Base-by-base conservation (phyloP, 2,329 filamentous ascomycete genomes). In the Cordyceps cateniannulata region DNA sequence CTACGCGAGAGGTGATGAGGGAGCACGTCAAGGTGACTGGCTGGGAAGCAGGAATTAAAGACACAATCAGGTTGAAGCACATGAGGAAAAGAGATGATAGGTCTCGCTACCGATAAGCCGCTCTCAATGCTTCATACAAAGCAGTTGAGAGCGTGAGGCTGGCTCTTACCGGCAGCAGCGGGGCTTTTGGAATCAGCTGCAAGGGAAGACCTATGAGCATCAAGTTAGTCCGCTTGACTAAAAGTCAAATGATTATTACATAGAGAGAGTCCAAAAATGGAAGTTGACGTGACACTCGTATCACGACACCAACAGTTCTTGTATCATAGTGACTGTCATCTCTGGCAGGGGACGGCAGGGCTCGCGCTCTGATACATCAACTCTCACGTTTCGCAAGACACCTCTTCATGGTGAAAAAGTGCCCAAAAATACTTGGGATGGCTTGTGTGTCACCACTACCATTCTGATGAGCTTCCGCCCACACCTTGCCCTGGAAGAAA, bases 171-270 rank as follows among this genome's bases (percentile, higher is more conserved):
- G 27, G 27, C 5, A 29, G 27, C 27, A 29, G 8, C 5, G 35
- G 35, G 35, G 14, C 12, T 20, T 16, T 47, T 4, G 22, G 8
- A 47, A 14, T 14, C 22, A 16, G 20, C 44, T 5, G 12, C 22
- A 10, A 24, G 20, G 16, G 1, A 47, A 10, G 5, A 0, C 12
- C 22, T 4, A 8, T 12, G 3, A 25, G 20, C 10, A 20, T 2
- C 22, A 18, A 7, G 1, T 0, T 18, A 47, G 44, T 1, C 22
- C 0, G 12, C 0, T 16, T 20, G 22, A 1, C 20, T 47, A 1
- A 20, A 25, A 24, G 12, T 3, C 20, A 16, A 1, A 16, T 24
- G 20, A 20, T 9, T n/a, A 42, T 42, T 8, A n/a, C 5, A 16
- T 10, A 14, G 22, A 5, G 6, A 4, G 10, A 20, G 10, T 16